Percentiles rank a stretch among this genome's conserved stretches.
Conservation (phyloP, 2,329 filamentous ascomycete genomes). For the Alternaria hordeiaustralica region DNA sequence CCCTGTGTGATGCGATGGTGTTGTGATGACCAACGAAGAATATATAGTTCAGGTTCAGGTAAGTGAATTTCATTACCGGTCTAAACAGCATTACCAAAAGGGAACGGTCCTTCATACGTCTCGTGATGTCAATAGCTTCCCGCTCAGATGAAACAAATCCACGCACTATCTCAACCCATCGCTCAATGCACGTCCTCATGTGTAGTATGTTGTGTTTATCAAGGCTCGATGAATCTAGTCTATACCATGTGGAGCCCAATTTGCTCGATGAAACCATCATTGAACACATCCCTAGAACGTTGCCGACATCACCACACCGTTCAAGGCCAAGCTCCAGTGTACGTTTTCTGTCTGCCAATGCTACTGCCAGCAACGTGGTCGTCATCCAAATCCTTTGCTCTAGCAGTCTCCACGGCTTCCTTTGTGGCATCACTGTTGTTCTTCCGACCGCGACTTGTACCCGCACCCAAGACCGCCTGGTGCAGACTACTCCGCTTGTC, state of each 20-base stretch:
- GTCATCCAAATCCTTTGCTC: background rate
- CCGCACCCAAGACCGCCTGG: background rate
- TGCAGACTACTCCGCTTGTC: background rate
- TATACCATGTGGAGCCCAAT: background rate
- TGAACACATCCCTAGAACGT: background rate
- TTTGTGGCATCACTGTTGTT: background rate
- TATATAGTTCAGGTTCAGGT: background rate
- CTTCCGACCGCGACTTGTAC: background rate
- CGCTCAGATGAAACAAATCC: background rate
- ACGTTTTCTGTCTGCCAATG: background rate
- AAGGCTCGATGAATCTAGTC: background rate
- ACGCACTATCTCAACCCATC: background rate
- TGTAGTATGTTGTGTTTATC: background rate
- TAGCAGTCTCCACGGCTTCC: background rate
- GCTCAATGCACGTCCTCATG: background rate
- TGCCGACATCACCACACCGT: background rate
- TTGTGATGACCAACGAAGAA: constrained; percentile 7
- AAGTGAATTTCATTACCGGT: background rate
- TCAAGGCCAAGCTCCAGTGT: constrained; percentile 4
- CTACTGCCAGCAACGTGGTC: background rate
- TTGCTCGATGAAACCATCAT: background rate
- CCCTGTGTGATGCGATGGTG: constrained; percentile 13
- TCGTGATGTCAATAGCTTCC: background rate
- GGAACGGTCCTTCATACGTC: background rate
- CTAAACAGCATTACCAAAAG: background rate